Base-by-base conservation (phyloP, 371 early-diverging fungal species). In the Antonospora locustae region DNA sequence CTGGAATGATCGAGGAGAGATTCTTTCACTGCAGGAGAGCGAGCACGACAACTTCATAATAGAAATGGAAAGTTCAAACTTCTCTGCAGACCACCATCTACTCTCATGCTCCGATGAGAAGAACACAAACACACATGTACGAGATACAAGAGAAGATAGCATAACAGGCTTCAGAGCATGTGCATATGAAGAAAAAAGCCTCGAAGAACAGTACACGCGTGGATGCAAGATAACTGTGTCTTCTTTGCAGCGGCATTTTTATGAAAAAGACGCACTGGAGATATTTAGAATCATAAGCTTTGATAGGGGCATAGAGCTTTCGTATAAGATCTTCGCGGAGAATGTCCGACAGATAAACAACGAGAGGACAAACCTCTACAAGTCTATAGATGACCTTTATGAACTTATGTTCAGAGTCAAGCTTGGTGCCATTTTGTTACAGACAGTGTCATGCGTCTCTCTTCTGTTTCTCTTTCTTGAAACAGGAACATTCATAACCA, bases 281-380 rank as follows among this genome's bases (percentile, higher is more conserved):
- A 25, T 60, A 6, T 69, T 66, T 22, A 43, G 44, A 3, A 32
- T 74, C 43, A 48, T 74, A 37, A 51, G 70, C 0, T 66, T 70
- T 44, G 59, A 62, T 14, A 65, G 66, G 30, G 45, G 58, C 22
- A 50, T 54, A 40, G 30, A 55, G 27, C 47, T 74, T 22, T 34
- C 51, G 16, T 63, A 63, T 36, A 24, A 45, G 1, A 51, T 56
- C 2, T 75, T 75, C 49, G 57, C 51, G 29, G 69, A 63, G 12
- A 72, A 67, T 46, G 66, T 70, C 24, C 57, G 71, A 44, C 73
- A 72, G 50, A 50, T 75, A 9, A 63, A 68, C 34, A 60, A 66
- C 32, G 72, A 72, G 48, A 50, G 72, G 58, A 44, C 17, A 11
- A 63, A 69, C 60, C 52, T 76, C 16, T 65, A 64, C 55, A 56